Evolutionary conservation across 2,329 filamentous ascomycete species (phyloP).

Genomic region (Zymoseptoria brevis): DNA sequence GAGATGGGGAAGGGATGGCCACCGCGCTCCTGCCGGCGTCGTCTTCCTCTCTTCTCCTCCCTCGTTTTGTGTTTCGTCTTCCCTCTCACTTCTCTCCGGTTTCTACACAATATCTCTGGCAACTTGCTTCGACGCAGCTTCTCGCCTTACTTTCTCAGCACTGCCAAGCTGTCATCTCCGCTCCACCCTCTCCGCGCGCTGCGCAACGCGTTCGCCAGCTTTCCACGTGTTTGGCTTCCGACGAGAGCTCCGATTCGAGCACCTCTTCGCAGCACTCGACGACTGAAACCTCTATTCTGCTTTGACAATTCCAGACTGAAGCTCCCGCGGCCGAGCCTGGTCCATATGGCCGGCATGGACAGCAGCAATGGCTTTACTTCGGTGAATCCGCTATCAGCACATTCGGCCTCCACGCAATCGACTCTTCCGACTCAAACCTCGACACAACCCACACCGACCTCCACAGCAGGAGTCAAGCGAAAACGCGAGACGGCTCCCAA

Average conservation of each 20-base stretch:
- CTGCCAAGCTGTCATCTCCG: background rate
- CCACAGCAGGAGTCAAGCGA: conserved; percentile 42
- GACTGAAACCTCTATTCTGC: conserved; percentile 6
- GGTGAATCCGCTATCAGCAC: conserved; percentile 11
- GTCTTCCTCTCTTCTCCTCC: no score
- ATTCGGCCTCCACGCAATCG: background rate
- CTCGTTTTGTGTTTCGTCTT: no score
- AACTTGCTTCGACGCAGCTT: no score
- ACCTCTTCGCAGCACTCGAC: background rate
- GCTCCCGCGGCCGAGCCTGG: background rate
- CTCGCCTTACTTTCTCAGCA: background rate
- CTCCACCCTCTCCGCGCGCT: background rate
- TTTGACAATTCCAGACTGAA: conserved; percentile 4
- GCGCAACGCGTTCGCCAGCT: background rate
- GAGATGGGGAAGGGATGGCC: no score
- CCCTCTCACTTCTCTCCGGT: no score
- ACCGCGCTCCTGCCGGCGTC: no score
- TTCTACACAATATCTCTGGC: no score
- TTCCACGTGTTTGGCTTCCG: background rate
- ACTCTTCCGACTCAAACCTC: background rate
- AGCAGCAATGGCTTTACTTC: conserved; percentile 28
- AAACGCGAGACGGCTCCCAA: conserved; percentile 47
- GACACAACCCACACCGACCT: background rate
- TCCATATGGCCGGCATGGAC: conserved; percentile 14
- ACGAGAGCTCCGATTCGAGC: background rate